Base-by-base conservation (phyloP, 2,329 filamentous ascomycete genomes). In the Cryoendolithus antarcticus region DNA sequence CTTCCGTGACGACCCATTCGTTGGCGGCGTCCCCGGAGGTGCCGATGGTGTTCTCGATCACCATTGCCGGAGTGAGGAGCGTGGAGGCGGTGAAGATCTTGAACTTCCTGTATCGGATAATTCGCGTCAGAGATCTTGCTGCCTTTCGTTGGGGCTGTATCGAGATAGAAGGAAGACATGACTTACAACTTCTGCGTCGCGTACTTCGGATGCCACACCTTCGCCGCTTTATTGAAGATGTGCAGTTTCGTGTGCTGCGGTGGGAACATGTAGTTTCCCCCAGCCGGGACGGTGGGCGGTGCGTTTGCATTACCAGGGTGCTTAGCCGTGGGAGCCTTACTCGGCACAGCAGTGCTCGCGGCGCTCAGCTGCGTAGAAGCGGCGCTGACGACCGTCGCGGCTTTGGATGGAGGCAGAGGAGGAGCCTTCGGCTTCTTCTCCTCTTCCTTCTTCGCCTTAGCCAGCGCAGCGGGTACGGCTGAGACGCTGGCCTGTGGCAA, bases 11-110 rank as follows among this genome's bases (percentile, higher is more conserved):
- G 2, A 47, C 47, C 57, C 55, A 59, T 2, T 44, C 52, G 11
- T 48, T 48, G 10, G 34, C 39, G 33, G 27, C 44, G 13, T 38
- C 43, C 10, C 37, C 43, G 2, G 41, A 44, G 27, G 36, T 44
- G 9, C 44, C 45, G 12, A 53, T 10, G 8, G 57, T 42, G 32
- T 52, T 45, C 44, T 60, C 54, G 30, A 59, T 50, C 2, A 61
- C 43, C n/a, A 51, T 43, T 11, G 35, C 39, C 9, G 56, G 48
- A 3, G 44, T 45, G 30, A 53, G 48, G 4, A 37, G 28, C 1
- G 53, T 54, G 32, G 43, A 38, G 10, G 56, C 56, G 10, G 49
- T 51, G 42, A 57, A 59, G n/a, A 55, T 53, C 32, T 58, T 59
- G 45, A 58, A 56, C 9, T 41, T 36, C 5, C 53, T 42, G 24